Base-by-base conservation (phyloP, 768 basidiomycete species). In the Tulasnella sp. region DNA sequence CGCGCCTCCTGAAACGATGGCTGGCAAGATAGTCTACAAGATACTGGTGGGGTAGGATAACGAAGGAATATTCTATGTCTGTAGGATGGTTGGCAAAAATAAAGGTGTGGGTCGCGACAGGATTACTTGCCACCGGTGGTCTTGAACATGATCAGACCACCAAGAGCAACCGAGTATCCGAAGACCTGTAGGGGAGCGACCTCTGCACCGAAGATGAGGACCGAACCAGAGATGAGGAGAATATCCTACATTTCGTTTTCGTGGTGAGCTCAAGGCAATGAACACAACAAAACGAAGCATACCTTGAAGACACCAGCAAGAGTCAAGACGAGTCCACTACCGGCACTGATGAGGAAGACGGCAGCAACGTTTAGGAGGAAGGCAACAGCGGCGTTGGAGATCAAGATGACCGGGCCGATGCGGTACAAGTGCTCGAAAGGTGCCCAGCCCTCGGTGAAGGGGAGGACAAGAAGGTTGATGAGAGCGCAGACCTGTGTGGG, bases 281-380 rank as follows among this genome's bases (percentile, higher is more conserved):
- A 31, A 31, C 34, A 0, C 12, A 18, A 56, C 10, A 46, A 58
- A 16, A 82, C 38, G 58, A 72, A 38, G 2, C 87, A 58, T 83
- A 93, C 92, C 89, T 97, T 97, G 86, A 96, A 92, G 36, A 98
- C 96, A 21, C 97, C 97, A 2, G 97, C 96, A 5, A 99, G 89
- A 2, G 97, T 98, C 81, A 98, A 87, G 27, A 98, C 91, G 80
- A 98, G 88, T 1, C 96, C 95, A 74, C 92, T 93, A 21, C 92
- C 96, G 0, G 91, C 93, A 62, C 95, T 90, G 44, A 98, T 95
- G 83, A 98, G 88, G 87, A 97, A 98, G 27, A 98, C 97, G 14
- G 97, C 96, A 1, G 97, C 94, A 56, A 98, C 89, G 84, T 98
- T 98, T 81, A 98, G 88, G 48, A 92, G 87, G 87, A 99, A 97